Evolutionary conservation across 306 rosid species (phyloP).

Genomic region (Alnus glutinosa): DNA sequence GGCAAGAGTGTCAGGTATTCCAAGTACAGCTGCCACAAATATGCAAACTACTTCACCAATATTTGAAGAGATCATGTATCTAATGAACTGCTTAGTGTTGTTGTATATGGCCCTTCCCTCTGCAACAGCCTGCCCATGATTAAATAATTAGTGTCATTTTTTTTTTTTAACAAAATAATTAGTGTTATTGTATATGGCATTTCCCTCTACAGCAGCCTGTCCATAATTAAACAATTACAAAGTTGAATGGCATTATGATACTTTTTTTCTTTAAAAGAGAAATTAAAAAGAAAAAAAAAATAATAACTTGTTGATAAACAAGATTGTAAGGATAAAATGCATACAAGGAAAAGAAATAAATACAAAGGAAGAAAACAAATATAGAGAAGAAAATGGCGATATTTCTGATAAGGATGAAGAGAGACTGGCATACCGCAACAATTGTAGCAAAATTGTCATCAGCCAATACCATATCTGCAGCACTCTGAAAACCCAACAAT

Average conservation of each 20-base stretch:
- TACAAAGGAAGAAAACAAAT: conserved; percentile 6
- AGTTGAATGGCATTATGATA: conserved; percentile 19
- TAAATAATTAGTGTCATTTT: conserved; percentile 57
- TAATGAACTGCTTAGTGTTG: conserved; percentile 93
- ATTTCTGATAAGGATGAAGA: conserved; percentile 24
- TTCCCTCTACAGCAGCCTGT: conserved; percentile 97
- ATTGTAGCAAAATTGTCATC: conserved; percentile 97
- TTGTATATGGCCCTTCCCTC: conserved; percentile 98
- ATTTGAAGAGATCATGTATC: conserved; percentile 99
- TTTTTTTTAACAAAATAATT: neutral
- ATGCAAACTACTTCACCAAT: conserved; percentile 99
- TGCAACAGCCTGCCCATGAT: conserved; percentile 78
- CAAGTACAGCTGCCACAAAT: conserved; percentile 98
- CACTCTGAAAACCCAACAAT: conserved; percentile 58
- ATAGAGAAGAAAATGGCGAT: conserved; percentile 6
- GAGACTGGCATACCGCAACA: conserved; percentile 71
- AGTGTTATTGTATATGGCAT: conserved; percentile 94
- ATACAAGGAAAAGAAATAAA: neutral
- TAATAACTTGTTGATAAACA: neutral
- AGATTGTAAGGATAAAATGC: neutral
- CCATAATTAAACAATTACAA: conserved; percentile 27
- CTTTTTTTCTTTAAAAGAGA: neutral
- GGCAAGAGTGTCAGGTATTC: conserved; percentile 96
- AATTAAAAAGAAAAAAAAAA: neutral
- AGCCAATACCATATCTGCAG: conserved; percentile 97